Base-by-base conservation (phyloP, 345 rosid genomes). In the Iberis pinnata region DNA sequence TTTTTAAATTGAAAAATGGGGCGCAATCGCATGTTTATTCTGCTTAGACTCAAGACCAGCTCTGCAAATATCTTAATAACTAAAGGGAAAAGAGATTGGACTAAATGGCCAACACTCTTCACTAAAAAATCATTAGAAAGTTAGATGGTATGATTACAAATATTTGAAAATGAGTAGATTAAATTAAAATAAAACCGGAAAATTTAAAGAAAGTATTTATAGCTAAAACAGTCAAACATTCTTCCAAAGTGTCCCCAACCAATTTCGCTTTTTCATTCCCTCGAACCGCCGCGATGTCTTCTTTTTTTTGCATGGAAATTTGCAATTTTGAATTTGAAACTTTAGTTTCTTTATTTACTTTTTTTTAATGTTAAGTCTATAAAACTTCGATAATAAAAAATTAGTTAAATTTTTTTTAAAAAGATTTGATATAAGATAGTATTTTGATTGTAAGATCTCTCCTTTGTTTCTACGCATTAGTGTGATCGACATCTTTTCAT, bases 201-300 rank as follows among this genome's bases (percentile, higher is more conserved):
- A 29, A 29, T 29, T 6, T 3, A 29, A 6, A 29, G 8, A 29
- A 29, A 5, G 33, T 29, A 29, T 29, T 29, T 3, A 12, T 46
- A 39, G 39, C 13, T 31, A 43, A 50, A 67, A 16, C 26, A 60
- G 66, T 45, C 61, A 66, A 67, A 67, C 61, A 67, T 67, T 60
- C 71, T 42, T 60, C 61, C n/a, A 0, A 60, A 53, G 51, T 67
- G 61, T 67, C 71, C 65, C 71, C 62, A 53, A 47, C 66, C 33
- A 53, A 14, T 16, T 52, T 59, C 33, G 45, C 71, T 67, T 67
- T 29, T 60, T 53, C 11, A 53, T 67, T 38, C 71, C 61, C 66
- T 67, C 71, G 71, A 60, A 67, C 71, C 65, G 61, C 71, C 71
- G 71, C 61, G 62, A 54, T 60, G 71, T 27, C 51, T 67, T 20